These are phyloP conservation scores for Vitis hybrid DNA, from an alignment of 177 flowering plant genomes.

Conservation along the genomic window DNA sequence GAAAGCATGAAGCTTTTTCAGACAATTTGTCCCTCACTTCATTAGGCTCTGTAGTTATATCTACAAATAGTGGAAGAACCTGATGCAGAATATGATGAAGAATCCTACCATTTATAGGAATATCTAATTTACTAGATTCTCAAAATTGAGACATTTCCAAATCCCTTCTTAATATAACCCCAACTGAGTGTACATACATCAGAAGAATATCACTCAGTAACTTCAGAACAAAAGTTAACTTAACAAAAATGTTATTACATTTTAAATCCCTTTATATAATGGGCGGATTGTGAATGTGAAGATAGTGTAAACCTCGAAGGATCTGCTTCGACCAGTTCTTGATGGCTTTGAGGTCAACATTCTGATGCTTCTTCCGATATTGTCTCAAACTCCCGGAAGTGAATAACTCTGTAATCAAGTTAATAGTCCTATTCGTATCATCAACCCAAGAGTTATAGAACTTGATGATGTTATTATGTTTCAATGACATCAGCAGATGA, in stretches of 20 bases:
- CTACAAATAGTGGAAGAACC: slow-evolving; percentile 60
- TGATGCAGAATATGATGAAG: slow-evolving; percentile 74
- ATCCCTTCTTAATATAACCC: slow-evolving; percentile 75
- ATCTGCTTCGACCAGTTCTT: slow-evolving; percentile 92
- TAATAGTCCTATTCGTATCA: no score
- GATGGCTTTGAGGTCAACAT: slow-evolving; percentile 70
- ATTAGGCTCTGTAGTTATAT: slow-evolving; percentile 64
- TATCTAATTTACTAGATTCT: slow-evolving; percentile 15
- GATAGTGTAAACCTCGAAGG: slow-evolving; percentile 65
- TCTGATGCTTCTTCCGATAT: no score
- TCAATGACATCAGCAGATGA: no score
- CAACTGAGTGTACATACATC: slow-evolving; percentile 81
- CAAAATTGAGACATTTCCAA: slow-evolving; percentile 57
- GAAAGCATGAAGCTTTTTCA: slow-evolving; percentile 85
- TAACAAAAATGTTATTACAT: slow-evolving; percentile 36
- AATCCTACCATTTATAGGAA: slow-evolving; percentile 12
- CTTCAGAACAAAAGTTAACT: slow-evolving; percentile 84
- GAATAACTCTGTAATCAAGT: no score
- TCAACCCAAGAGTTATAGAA: no score
- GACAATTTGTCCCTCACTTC: slow-evolving; percentile 86
- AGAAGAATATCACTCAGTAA: slow-evolving; percentile 82
- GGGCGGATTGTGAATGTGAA: slow-evolving; percentile 73
- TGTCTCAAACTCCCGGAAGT: no score
- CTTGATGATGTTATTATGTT: no score
- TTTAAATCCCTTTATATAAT: no score